Conservation (phyloP, 2,329 filamentous ascomycete genomes). For the Exophiala spinifera region DNA sequence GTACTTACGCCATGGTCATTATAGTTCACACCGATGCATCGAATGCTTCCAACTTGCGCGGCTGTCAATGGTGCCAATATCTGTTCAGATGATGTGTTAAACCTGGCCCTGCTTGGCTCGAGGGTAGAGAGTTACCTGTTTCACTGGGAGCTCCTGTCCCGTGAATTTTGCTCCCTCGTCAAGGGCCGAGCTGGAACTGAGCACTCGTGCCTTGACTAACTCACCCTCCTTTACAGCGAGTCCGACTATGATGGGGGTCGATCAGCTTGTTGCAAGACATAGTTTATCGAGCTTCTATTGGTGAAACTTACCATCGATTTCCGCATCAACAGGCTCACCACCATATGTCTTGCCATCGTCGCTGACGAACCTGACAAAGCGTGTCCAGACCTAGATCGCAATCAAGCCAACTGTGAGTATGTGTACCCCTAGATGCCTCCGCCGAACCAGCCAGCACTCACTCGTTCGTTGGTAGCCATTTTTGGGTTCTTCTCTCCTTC, state of each 20-base stretch:
- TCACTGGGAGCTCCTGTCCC: background rate
- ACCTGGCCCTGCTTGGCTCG: background rate
- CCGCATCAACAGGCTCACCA: constrained; percentile 2
- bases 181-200: constrained; percentile 3
- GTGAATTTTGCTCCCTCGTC: background rate
- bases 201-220: background rate
- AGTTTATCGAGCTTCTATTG: background rate
- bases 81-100: constrained; percentile 10
- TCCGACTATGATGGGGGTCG: background rate
- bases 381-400: constrained; percentile 2
- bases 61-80: constrained; percentile 33
- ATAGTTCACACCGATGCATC: constrained; percentile 48
- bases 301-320: background rate
- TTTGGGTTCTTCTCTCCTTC: no score
- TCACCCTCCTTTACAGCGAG: background rate
- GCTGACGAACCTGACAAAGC: constrained; percentile 1
- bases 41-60: constrained; percentile 39
- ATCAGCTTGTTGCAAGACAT: background rate
- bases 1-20: constrained; percentile 38
- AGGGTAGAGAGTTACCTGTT: background rate
- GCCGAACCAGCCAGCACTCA: constrained; percentile 1
- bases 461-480: background rate
- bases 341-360: constrained; percentile 1
- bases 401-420: background rate
- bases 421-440: background rate